Evolutionary conservation across 2,329 filamentous ascomycete genomes (phyloP).

Genomic region (Fusarium siculi): DNA sequence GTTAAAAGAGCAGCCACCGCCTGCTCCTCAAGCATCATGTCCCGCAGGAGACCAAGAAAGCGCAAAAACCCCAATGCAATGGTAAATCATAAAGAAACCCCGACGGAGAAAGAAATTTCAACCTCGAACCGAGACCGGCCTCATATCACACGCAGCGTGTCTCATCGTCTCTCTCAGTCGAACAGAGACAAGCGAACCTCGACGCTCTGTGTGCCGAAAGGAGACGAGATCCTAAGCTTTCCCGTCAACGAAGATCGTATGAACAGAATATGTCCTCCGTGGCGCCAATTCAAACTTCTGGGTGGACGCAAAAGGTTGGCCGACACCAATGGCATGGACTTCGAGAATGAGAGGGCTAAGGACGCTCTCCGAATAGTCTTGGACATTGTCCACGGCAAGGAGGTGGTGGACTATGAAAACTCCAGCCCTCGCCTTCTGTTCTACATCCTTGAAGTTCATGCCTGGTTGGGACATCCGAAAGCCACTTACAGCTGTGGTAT

Average conservation of each 20-base stretch:
- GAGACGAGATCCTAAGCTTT: background rate
- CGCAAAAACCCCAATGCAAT: background rate
- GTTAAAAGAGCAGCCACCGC: background rate
- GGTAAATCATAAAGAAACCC: background rate
- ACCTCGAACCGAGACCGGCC: background rate
- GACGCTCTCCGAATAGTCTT: slow-evolving; percentile 10
- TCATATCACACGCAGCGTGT: too few relatives aligned
- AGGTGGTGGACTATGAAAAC: background rate
- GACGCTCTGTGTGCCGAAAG: background rate
- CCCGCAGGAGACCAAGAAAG: background rate
- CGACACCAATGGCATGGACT: background rate
- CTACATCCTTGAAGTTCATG: slow-evolving; percentile 20
- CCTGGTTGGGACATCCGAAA: slow-evolving; percentile 12
- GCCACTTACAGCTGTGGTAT: background rate
- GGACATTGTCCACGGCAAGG: slow-evolving; percentile 9
- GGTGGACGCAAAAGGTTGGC: background rate
- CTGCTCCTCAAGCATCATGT: background rate
- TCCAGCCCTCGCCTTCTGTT: slow-evolving; percentile 19
- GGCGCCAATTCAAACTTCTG: background rate
- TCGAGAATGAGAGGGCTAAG: background rate
- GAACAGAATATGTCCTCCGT: slow-evolving; percentile 1
- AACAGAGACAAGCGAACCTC: background rate
- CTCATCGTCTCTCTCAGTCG: background rate
- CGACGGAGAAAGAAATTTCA: background rate
- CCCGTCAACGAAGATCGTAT: slow-evolving; percentile 7